Evolutionary conservation across 1,284 basidiomycete species (phyloP).

Genomic region (Austroboletus novae-zelandiae): DNA sequence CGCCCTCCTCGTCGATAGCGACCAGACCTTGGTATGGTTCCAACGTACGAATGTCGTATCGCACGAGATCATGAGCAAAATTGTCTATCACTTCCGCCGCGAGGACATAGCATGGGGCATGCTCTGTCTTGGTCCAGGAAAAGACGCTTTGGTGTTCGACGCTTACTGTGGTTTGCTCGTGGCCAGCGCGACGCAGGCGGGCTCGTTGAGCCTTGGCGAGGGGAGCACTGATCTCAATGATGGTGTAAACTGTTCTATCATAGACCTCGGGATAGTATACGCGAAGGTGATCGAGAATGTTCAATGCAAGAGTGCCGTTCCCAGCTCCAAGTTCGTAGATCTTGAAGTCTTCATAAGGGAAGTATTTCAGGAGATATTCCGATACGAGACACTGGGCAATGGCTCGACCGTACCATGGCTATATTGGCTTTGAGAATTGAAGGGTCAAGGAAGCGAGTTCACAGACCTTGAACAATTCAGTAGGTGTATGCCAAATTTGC

Average conservation of each 20-base stretch:
- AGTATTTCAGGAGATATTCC: conserved; percentile 92
- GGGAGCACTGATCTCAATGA: conserved; percentile 89
- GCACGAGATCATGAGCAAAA: conserved; percentile 93
- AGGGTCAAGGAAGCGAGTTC: conserved; percentile 4
- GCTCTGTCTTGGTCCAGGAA: conserved; percentile 76
- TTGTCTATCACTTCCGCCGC: conserved; percentile 98
- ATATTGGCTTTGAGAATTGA: conserved; percentile 5
- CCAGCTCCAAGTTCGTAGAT: conserved; percentile 98
- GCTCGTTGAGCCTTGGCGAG: conserved; percentile 71
- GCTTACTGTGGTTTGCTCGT: conserved; percentile 51
- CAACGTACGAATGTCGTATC: conserved; percentile 79
- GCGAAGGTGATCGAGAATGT: conserved; percentile 82
- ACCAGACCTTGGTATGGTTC: conserved; percentile 86
- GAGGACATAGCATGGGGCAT: conserved; percentile 88
- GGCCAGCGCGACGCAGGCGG: conserved; percentile 31
- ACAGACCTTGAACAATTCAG: conserved; percentile 93
- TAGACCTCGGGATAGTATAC: conserved; percentile 88
- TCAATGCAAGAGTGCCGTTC: conserved; percentile 90
- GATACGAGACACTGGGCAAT: conserved; percentile 86
- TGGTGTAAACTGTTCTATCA: conserved; percentile 84
- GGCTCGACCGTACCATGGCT: conserved; percentile 95
- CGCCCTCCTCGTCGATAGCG: conserved; percentile 77
- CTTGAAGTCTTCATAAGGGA: conserved; percentile 92
- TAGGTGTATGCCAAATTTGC: conserved; percentile 99
- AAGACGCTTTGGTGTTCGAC: conserved; percentile 86